These are phyloP conservation scores for Geoglossum glabrum DNA, from an alignment of 495 filamentous ascomycete genomes.

Conservation along the genomic window DNA sequence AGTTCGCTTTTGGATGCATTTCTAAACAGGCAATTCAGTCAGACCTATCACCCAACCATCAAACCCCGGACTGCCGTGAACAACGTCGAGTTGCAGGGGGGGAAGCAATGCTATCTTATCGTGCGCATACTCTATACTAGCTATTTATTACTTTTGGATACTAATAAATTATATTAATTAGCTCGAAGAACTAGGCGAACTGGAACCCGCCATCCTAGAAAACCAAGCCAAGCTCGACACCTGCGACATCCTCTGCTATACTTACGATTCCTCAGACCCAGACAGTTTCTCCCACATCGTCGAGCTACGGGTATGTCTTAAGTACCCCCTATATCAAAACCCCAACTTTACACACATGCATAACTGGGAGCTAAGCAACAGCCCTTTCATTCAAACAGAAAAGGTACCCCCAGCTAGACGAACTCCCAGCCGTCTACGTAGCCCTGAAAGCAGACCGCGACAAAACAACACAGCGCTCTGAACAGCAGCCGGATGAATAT, in stretches of 20 bases:
- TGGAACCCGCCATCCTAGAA: conserved; percentile 82
- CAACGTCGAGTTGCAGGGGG: conserved; percentile 85
- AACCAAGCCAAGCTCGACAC: conserved; percentile 81
- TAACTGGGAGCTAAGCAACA: no score
- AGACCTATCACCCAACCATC: conserved; percentile 83
- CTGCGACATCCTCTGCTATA: conserved; percentile 84
- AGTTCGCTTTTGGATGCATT: conserved; percentile 67
- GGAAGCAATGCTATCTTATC: conserved; percentile 93
- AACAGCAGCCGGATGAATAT: conserved; percentile 84
- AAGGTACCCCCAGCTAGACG: conserved; percentile 62
- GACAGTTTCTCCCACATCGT: conserved; percentile 87
- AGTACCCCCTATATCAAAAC: no score
- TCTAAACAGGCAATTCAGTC: conserved; percentile 67
- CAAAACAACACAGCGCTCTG: conserved; percentile 78
- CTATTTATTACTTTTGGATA: background rate
- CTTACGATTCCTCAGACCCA: conserved; percentile 90
- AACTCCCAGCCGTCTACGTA: conserved; percentile 72
- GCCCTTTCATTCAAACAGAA: conserved; percentile 2
- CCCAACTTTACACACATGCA: no score
- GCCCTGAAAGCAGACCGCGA: conserved; percentile 88
- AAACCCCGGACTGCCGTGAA: conserved; percentile 86
- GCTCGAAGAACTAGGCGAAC: conserved; percentile 81
- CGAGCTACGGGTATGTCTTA: conserved; percentile 37
- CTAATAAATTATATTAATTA: conserved; percentile 5
- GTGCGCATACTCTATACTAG: background rate